Base-by-base conservation (phyloP, 306 rosid species). In the Ormosia semicastrata region DNA sequence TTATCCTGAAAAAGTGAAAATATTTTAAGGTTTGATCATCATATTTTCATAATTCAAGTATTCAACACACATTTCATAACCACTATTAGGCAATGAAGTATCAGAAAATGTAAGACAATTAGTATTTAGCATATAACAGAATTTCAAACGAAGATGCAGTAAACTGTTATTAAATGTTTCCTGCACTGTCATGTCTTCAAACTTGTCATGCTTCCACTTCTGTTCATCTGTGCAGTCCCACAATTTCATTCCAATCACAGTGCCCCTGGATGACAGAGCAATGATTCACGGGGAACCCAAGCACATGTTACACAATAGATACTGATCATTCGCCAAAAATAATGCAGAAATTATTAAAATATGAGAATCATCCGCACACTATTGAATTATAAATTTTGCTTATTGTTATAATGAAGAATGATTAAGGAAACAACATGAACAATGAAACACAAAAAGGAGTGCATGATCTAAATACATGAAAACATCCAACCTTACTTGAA, bases 191-290 rank as follows among this genome's bases (percentile, higher is more conserved):
- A 7, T 73, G 52, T 53, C 74, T 65, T 81, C 85, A 56, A 74
- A 81, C 69, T 56, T 81, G 81, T 66, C 80, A 44, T 81, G 81
- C 60, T 49, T 66, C 85, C 71, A 66, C 62, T 43, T 47, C 59
- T 8, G n/a, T 59, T 58, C 71, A 59, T 46, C 68, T 32, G 57
- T 18, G 30, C 39, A 33, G 18, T 66, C 34, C 80, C 75, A 41
- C 34, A 12, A 43, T 43, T 64, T 43, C 50, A 32, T 10, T 17
- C 60, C 49, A 32, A 11, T 36, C 40, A 32, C 24, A 73, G 49
- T 32, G 7, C 68, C 43, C 78, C 80, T 81, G 80, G 46, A 72
- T 64, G 44, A 74, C 73, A 66, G 50, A 81, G 33, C 15, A 74
- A 65, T 33, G 8, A 63, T 64, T 77, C 30, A 36, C 39, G 73